Base-by-base conservation (phyloP, 192 early-diverging fungal genomes). In the Linnemannia schmuckeri region DNA sequence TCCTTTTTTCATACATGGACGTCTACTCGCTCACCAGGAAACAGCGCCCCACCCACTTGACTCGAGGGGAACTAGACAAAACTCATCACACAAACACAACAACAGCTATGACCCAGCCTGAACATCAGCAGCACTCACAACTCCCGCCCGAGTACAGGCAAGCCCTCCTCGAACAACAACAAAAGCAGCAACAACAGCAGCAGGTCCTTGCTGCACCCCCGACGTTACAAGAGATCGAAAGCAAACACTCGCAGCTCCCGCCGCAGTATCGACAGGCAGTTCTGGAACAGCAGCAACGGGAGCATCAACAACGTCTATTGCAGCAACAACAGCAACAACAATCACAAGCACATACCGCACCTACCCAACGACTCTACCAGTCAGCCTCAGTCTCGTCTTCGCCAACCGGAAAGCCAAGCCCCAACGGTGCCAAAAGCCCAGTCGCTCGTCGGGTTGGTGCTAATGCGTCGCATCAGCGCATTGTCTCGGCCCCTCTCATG, bases 21-120 rank as follows among this genome's bases (percentile, higher is more conserved):
- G 76, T 87, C 18, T 87, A 87, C 61, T 74, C 79, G 30, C 76
- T 87, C 27, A 87, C 85, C 35, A 87, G 78, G 72, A 87, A 87
- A 66, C 85, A 87, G 70, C 79, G 85, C 27, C 85, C 85, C 40
- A 81, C 85, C 12, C 85, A 87, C 72, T 68, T 87, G n/a, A 87
- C 85, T 37, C 80, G 80, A 52, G 85, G 70, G 37, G 74, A 81
- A 81, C 30, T 81, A 5, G 68, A 80, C 79, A 80, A 63, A 38
- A 38, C 74, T 42, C 30, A 46, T 12, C 37, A 15, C 68, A 52
- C 49, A 52, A 46, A 37, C 22, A 46, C 44, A 1, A 46, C 57
- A n/a, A 35, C 69, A n/a, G 24, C 75, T 41, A 80, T 80, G 78
- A 76, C 79, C 52, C 49, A 54, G 6, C 42, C 74, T 8, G 74